Percentiles rank a stretch among this genome's conserved stretches.
Conservation (phyloP, 495 filamentous ascomycete genomes). For the Aspergillus diversus region DNA sequence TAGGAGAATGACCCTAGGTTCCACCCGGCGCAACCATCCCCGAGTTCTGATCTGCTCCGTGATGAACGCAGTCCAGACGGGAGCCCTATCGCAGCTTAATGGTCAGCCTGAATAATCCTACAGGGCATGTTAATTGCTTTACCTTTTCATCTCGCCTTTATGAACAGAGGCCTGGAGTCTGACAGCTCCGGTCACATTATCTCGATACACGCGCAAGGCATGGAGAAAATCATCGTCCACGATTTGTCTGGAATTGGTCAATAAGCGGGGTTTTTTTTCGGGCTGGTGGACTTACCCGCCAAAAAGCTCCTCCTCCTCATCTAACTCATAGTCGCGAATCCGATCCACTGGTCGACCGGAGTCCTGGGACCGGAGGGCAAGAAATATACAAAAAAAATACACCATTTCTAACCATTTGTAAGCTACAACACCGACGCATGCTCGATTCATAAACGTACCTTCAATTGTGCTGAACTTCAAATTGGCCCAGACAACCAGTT, state of each 20-base stretch:
- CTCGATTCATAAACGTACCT: constrained; percentile 42
- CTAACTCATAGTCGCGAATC: constrained; percentile 62
- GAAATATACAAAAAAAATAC: constrained; percentile 75
- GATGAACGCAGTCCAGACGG: constrained; percentile 80
- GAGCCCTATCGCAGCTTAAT: constrained; percentile 39
- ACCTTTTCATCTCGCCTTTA: constrained; percentile 46
- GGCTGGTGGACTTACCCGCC: constrained; percentile 59
- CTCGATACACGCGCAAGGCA: constrained; percentile 71
- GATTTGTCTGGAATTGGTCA: constrained; percentile 59
- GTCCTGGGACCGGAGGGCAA: constrained; percentile 75
- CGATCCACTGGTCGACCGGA: constrained; percentile 50
- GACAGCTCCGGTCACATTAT: constrained; percentile 63
- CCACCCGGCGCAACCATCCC: constrained; percentile 58
- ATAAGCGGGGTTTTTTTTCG: neutral
- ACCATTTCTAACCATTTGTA: constrained; percentile 62
- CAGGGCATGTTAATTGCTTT: constrained; percentile 13
- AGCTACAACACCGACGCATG: constrained; percentile 1
- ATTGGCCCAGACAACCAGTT: constrained; percentile 57
- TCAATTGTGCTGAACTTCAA: constrained; percentile 63
- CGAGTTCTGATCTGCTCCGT: constrained; percentile 60
- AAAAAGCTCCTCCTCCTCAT: constrained; percentile 67
- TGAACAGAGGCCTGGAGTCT: constrained; percentile 57
- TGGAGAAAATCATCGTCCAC: constrained; percentile 71
- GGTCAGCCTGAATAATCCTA: neutral
- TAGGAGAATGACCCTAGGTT: constrained; percentile 58